Evolutionary conservation across 1,284 basidiomycete species (phyloP).

Genomic region (Ceratobasidium sp.): DNA sequence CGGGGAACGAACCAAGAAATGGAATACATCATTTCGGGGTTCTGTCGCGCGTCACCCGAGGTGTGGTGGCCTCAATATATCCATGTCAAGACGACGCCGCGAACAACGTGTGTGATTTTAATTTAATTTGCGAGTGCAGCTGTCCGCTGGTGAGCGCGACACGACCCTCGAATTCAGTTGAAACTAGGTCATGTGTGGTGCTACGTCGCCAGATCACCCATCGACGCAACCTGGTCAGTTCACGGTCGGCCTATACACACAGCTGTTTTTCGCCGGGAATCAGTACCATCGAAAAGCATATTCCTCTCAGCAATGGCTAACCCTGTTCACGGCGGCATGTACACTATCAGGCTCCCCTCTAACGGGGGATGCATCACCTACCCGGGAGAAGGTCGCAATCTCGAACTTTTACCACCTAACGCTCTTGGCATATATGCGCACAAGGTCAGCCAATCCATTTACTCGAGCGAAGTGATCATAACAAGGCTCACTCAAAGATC

Average conservation of each 20-base stretch:
- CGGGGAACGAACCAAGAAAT: too few species aligned
- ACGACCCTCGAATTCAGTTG: too few species aligned
- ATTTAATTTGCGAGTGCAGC: neutral
- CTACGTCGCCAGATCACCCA: too few species aligned
- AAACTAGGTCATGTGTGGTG: too few species aligned
- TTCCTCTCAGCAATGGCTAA: neutral
- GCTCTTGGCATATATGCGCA: neutral
- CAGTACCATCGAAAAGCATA: neutral
- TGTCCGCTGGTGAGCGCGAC: neutral
- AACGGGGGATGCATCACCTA: neutral
- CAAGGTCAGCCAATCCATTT: neutral
- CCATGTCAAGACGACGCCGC: too few species aligned
- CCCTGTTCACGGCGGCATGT: neutral
- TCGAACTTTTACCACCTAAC: neutral
- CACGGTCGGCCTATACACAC: neutral
- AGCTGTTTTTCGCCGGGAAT: neutral
- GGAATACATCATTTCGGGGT: too few species aligned
- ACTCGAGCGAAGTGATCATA: neutral
- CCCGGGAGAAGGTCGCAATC: neutral
- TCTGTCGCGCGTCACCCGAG: too few species aligned
- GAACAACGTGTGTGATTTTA: too few species aligned
- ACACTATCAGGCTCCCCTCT: neutral
- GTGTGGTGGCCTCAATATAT: too few species aligned
- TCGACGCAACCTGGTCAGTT: neutral
- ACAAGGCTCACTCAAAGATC: neutral